Evolutionary conservation across 2,329 filamentous ascomycete species (phyloP).

Genomic region (Colletotrichum agaves): DNA sequence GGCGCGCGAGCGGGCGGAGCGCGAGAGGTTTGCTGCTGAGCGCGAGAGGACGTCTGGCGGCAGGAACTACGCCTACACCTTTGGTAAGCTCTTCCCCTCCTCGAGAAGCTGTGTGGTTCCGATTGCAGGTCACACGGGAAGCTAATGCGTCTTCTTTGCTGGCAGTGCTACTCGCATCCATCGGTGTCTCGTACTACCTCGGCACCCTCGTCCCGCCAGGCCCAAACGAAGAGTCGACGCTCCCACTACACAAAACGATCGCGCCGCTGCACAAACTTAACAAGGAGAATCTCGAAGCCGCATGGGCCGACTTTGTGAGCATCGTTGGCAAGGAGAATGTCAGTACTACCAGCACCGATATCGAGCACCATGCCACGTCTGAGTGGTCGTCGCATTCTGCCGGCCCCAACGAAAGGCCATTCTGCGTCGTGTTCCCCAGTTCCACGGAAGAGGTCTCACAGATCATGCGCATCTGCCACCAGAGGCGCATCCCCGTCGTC

Average conservation of each 20-base stretch:
- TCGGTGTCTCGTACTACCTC: conserved; percentile 66
- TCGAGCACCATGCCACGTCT: conserved; percentile 67
- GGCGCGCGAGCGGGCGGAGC: conserved; percentile 64
- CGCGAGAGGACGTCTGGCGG: conserved; percentile 49
- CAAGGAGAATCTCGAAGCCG: conserved; percentile 73
- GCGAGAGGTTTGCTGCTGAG: conserved; percentile 58
- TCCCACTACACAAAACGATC: conserved; percentile 63
- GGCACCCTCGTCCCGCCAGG: conserved; percentile 66
- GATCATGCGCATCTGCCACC: conserved; percentile 90
- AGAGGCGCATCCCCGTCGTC: conserved; percentile 83
- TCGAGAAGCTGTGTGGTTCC: not conserved
- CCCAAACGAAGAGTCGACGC: conserved; percentile 65
- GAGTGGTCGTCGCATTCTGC: conserved; percentile 71
- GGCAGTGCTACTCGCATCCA: conserved; percentile 63
- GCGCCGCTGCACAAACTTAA: conserved; percentile 68
- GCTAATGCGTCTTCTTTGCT: conserved; percentile 18
- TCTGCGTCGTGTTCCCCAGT: conserved; percentile 79
- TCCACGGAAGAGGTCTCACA: conserved; percentile 85
- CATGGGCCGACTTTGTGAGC: conserved; percentile 75
- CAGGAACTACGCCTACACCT: conserved; percentile 63
- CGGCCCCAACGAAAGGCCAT: conserved; percentile 62
- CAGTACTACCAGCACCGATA: conserved; percentile 66
- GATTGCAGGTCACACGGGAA: not conserved
- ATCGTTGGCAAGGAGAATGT: conserved; percentile 74
- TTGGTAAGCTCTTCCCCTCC: conserved; percentile 56